phyloP scores from a whole-genome alignment of 768 basidiomycete genomes.

The Mycena chlorophos region DNA sequence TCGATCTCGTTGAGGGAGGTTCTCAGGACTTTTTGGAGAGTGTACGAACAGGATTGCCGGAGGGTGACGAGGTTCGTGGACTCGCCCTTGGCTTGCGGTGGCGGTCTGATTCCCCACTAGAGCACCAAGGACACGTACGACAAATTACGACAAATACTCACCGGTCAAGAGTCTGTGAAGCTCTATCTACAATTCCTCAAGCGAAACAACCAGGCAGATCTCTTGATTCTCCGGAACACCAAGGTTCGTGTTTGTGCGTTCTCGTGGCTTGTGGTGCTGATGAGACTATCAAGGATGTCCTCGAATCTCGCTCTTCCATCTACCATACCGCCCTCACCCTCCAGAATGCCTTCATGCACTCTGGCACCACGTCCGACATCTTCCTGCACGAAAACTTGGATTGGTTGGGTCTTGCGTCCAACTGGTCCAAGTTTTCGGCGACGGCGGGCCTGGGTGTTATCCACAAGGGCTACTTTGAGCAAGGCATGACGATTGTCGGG shows the following conservation, averaged over 20 bases:
- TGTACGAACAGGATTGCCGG: constrained; percentile 67
- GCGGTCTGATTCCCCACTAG: constrained; percentile 39
- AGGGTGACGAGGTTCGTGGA: constrained; percentile 58
- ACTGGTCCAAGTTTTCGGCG: constrained; percentile 99
- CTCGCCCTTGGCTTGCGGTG: neutral
- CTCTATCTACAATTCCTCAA: constrained; percentile 94
- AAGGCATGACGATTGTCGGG: constrained; percentile 87
- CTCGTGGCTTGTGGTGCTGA: neutral
- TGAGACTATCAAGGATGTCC: constrained; percentile 59
- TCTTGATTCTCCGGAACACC: constrained; percentile 87
- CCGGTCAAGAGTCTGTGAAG: constrained; percentile 89
- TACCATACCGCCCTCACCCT: constrained; percentile 96
- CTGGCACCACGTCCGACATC: constrained; percentile 93
- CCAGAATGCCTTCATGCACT: constrained; percentile 96
- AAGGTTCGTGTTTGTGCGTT: constrained; percentile 52
- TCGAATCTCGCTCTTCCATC: constrained; percentile 93
- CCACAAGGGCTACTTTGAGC: constrained; percentile 93
- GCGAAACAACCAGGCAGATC: constrained; percentile 90
- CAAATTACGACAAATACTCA: constrained; percentile 79
- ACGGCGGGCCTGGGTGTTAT: constrained; percentile 97
- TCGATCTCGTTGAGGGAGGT: constrained; percentile 93
- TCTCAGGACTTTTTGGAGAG: constrained; percentile 89
- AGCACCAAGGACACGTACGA: constrained; percentile 64
- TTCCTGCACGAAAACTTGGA: constrained; percentile 96
- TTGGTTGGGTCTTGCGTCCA: constrained; percentile 92